Base-by-base conservation (phyloP, 305 asterid genomes). In the Striga hermonthica region DNA sequence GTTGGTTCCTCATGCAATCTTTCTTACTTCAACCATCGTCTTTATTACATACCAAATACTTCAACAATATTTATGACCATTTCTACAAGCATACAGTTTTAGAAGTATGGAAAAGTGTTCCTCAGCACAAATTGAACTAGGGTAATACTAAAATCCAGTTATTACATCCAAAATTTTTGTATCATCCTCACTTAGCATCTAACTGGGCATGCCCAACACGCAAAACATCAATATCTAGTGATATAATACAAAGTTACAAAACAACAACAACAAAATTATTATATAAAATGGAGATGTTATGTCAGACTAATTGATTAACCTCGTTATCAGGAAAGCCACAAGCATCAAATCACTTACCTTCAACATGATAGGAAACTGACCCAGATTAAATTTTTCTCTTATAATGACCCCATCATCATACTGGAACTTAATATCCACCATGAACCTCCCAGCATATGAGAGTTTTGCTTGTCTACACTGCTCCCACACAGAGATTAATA, bases 391-490 rank as follows among this genome's bases (percentile, higher is more conserved):
- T 64, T 74, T 83, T 37, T 85, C 90, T 79, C 91, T 79, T 8
- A 92, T 64, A 48, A 58, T 56, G 44, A 72, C 83, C 64, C 88
- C 95, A 13, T 76, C 84, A 39, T 68, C 86, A 67, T 83, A 87
- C 71, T 92, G 97, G 60, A 81, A 75, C 67, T 69, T 71, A 64
- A 87, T 16, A 54, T 87, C 85, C 69, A 76, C 82, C 78, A 74
- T 62, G 76, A 92, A 84, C 80, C 75, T 88, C 72, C 98, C 96
- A 0, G 77, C 35, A 61, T 89, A 92, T 5, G 96, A 58, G 66
- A 83, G 76, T 80, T 86, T 92, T 73, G 97, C 98, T 80, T 87
- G 97, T 72, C 98, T 82, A 76, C 97, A 92, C 97, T 92, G 96
- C 72, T 81, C 78, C 31, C 65, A 72, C 67, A 64, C 67, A 55